These are phyloP conservation scores for Tagetes patula DNA, from an alignment of 129 eudicot genomes.

Conservation along the genomic window DNA sequence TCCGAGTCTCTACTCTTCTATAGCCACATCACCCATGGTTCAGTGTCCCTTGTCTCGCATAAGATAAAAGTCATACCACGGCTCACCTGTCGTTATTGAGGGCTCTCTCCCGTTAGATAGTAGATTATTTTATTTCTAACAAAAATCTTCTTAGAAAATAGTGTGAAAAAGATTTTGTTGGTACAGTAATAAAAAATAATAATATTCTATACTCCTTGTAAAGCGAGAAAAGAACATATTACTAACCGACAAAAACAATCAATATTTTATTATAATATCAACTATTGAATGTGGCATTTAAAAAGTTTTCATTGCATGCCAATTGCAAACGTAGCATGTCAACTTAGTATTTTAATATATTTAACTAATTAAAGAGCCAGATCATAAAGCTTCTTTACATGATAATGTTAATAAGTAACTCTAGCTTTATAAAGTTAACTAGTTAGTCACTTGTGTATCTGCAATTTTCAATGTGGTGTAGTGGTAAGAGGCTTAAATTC, in stretches of 20 bases:
- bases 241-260: not conserved
- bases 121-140: too few species aligned
- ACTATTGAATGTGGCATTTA: not conserved
- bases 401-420: constrained; percentile 9
- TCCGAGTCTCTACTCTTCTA: too few species aligned
- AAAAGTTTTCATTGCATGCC: not conserved
- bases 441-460: too few species aligned
- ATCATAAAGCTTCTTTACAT: constrained; percentile 12
- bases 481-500: too few species aligned
- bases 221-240: not conserved
- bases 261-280: not conserved
- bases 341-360: not conserved
- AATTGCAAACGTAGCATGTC: constrained; percentile 13
- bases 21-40: too few species aligned
- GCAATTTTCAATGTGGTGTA: too few species aligned
- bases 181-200: not conserved
- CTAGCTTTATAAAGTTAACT: not conserved
- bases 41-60: too few species aligned
- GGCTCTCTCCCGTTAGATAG: too few species aligned
- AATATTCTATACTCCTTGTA: not conserved
- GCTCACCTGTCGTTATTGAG: too few species aligned
- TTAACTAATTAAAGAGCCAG: not conserved
- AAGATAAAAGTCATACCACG: too few species aligned
- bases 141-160: not conserved
- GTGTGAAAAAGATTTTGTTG: not conserved